Evolutionary conservation across 352 stramenopile genomes (phyloP).

Genomic region (Pythium scleroteichum): DNA sequence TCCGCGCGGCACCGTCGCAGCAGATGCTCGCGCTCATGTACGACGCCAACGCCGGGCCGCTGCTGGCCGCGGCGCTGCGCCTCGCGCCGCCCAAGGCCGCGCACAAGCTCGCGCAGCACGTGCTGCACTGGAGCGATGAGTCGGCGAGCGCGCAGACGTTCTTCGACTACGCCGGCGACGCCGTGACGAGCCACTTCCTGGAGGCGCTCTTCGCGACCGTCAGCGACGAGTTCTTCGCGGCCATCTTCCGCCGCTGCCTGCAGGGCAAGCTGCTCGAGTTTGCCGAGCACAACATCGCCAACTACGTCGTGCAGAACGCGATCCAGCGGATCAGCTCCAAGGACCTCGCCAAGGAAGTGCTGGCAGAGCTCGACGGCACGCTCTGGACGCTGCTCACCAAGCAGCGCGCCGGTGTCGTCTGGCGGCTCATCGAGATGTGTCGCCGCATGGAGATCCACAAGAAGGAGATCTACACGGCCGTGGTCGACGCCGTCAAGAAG

Average conservation of each 20-base stretch:
- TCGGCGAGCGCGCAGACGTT: slow-evolving; percentile 49
- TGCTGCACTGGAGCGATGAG: slow-evolving; percentile 76
- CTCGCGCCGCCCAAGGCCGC: slow-evolving; percentile 50
- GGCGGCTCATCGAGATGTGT: slow-evolving; percentile 76
- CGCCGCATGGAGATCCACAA: slow-evolving; percentile 58
- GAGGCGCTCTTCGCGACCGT: slow-evolving; percentile 60
- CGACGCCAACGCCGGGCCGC: slow-evolving; percentile 71
- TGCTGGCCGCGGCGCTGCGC: slow-evolving; percentile 66
- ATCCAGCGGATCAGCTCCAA: slow-evolving; percentile 52
- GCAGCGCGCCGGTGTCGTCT: slow-evolving; percentile 72
- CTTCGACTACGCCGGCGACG: slow-evolving; percentile 68
- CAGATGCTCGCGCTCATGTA: slow-evolving; percentile 68
- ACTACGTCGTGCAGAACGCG: slow-evolving; percentile 82
- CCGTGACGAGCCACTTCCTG: slow-evolving; percentile 77
- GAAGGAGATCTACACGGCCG: slow-evolving; percentile 46
- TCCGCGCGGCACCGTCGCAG: slow-evolving; percentile 34
- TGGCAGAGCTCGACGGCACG: slow-evolving; percentile 56
- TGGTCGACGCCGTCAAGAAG: slow-evolving; percentile 69
- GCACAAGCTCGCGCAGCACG: slow-evolving; percentile 54
- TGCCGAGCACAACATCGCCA: slow-evolving; percentile 69
- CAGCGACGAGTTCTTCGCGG: slow-evolving; percentile 68
- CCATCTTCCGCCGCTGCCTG: slow-evolving; percentile 67
- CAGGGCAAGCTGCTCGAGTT: slow-evolving; percentile 67
- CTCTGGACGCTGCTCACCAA: slow-evolving; percentile 76
- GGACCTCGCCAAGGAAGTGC: slow-evolving; percentile 48